A percentile compares a stretch with the other conserved stretches of the same genome.
Evolutionary conservation across 768 basidiomycete genomes (phyloP).

Genomic region (Mycena leptocephala): DNA sequence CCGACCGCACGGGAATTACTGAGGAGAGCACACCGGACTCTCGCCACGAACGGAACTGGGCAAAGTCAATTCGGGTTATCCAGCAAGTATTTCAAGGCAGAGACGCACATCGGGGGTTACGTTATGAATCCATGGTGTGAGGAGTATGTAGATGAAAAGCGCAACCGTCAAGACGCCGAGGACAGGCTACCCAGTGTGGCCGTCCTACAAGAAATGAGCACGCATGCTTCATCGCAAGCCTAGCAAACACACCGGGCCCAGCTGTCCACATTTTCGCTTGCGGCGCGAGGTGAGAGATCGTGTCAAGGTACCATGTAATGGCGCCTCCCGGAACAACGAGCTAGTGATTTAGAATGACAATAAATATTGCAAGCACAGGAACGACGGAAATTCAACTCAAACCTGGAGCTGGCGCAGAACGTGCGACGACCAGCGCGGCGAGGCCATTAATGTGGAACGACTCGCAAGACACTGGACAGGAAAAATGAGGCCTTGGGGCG

Average conservation of each 20-base stretch:
- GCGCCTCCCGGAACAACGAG: slow-evolving; percentile 81
- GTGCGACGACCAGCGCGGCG: slow-evolving; percentile 33
- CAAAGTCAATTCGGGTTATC: not conserved
- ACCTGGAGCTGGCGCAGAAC: slow-evolving; percentile 39
- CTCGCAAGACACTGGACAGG: not conserved
- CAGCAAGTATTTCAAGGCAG: not conserved
- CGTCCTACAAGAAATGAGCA: slow-evolving; percentile 55
- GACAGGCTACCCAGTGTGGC: slow-evolving; percentile 69
- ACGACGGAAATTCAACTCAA: not conserved
- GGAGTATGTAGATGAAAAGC: slow-evolving; percentile 82
- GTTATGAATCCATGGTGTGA: slow-evolving; percentile 78
- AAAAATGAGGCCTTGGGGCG: not conserved
- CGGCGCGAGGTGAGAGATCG: slow-evolving; percentile 64
- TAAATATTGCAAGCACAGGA: not conserved
- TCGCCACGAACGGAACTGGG: slow-evolving; percentile 83
- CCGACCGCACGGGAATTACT: slow-evolving; percentile 71
- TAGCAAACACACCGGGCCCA: slow-evolving; percentile 69
- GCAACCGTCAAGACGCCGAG: slow-evolving; percentile 74
- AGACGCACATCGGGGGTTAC: slow-evolving; percentile 78
- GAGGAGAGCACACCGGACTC: slow-evolving; percentile 78
- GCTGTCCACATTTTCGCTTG: slow-evolving; percentile 51
- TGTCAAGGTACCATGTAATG: slow-evolving; percentile 75
- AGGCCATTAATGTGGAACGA: slow-evolving; percentile 10
- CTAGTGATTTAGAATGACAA: slow-evolving; percentile 45
- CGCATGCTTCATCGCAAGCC: not conserved